These are phyloP conservation scores for Ogataea haglerorum DNA, from an alignment of 805 yeast genomes.

Conservation along the genomic window DNA sequence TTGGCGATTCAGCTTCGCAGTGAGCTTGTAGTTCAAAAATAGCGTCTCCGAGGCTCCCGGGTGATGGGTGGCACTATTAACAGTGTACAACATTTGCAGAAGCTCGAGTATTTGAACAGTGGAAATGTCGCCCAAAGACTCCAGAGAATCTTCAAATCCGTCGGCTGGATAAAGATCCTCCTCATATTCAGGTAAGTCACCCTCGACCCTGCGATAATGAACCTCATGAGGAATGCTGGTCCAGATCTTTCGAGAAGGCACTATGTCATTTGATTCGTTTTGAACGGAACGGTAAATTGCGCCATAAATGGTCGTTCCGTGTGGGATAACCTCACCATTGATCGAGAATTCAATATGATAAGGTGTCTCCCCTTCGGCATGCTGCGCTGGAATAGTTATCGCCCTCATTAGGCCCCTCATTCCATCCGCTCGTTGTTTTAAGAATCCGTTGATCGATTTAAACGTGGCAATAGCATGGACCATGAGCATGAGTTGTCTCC, in stretches of 20 bases:
- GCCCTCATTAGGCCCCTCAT: constrained; percentile 25
- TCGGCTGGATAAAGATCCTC: constrained; percentile 31
- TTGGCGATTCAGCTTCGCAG: constrained; percentile 83
- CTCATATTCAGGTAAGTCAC: constrained; percentile 27
- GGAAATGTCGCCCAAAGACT: constrained; percentile 30
- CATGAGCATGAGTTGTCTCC: constrained; percentile 38
- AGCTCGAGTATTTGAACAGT: constrained; percentile 44
- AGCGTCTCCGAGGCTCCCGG: constrained; percentile 30
- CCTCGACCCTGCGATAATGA: constrained; percentile 40
- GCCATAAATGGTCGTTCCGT: constrained; percentile 72
- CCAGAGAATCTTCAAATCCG: constrained; percentile 26
- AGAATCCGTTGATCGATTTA: constrained; percentile 46
- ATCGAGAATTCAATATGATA: constrained; percentile 53
- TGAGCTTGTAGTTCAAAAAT: constrained; percentile 74
- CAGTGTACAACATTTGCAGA: constrained; percentile 44
- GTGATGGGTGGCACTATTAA: constrained; percentile 30
- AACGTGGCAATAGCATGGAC: constrained; percentile 63
- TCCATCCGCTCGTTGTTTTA: constrained; percentile 40
- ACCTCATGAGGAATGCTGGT: constrained; percentile 47
- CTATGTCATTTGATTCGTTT: constrained; percentile 33
- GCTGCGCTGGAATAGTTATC: constrained; percentile 13
- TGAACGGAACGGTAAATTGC: constrained; percentile 57
- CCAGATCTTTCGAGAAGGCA: constrained; percentile 58
- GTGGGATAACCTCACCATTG: constrained; percentile 55
- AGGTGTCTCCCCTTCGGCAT: constrained; percentile 21